A percentile compares a stretch with the other conserved stretches of the same genome.
Evolutionary conservation across 208 protist genomes (phyloP).

Genomic region (Trichomonas gallinae): DNA sequence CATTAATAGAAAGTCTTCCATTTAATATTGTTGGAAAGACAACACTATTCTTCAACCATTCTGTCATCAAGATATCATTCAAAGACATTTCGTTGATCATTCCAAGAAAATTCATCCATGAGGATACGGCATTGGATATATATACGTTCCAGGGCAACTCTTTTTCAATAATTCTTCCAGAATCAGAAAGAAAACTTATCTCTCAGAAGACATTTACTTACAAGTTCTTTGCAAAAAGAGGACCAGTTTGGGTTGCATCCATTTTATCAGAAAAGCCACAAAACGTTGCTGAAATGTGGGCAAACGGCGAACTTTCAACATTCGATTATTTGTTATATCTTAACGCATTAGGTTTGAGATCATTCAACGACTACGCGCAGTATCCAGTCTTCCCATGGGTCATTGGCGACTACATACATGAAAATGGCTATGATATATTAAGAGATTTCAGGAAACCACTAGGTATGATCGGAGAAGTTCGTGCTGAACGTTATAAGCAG

Average conservation of each 20-base stretch:
- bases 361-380: not conserved
- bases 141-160: not conserved
- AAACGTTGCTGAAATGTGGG: not conserved
- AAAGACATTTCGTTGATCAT: not conserved
- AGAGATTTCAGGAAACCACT: not conserved
- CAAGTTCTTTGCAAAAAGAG: not conserved
- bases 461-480: not conserved
- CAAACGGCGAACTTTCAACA: not conserved
- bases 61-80: not conserved
- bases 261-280: not conserved
- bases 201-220: not conserved
- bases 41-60: not conserved
- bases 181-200: not conserved
- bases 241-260: not conserved
- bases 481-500: not conserved
- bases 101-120: not conserved
- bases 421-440: not conserved
- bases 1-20: not conserved
- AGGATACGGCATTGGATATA: not conserved
- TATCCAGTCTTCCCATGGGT: slow-evolving; percentile 18
- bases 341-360: not conserved
- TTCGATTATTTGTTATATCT: slow-evolving; percentile 3
- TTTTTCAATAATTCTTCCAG: not conserved
- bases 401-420: not conserved
- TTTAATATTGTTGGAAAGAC: not conserved